Base-by-base conservation (phyloP, 169 alveolate genomes). In the Amoebophrya sp. region DNA sequence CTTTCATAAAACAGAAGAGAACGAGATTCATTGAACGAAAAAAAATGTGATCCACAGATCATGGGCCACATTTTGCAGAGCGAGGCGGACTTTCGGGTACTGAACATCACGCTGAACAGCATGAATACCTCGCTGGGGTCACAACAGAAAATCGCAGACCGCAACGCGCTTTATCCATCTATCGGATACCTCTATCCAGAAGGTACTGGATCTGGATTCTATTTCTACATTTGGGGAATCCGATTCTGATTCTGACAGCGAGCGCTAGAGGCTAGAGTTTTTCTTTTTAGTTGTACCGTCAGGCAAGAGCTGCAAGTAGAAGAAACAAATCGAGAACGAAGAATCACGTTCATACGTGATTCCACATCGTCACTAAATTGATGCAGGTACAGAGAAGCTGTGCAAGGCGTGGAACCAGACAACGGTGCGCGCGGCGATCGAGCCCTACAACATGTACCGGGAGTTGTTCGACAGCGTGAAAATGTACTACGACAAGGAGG, bases 121-220 rank as follows among this genome's bases (percentile, higher is more conserved):
- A 92, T 94, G 69, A 90, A 91, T 40, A 43, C 94, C 29, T 39
- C 41, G 26, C 91, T 88, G 26, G 92, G 92, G 26, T 7, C 69
- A 0, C 90, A 89, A 58, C 95, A 94, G 92, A 93, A 93, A 67
- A 91, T 93, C 67, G 91, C 92, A 50, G 98, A 96, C 92, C 95
- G 98, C 91, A 95, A 96, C 93, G 94, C 96, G 67, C 96, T 97
- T 69, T 97, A 95, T 92, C 97, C 98, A 50, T 92, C 95, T 91
- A 94, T 97, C 87, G 98, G 98, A 29, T 97, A 97, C 93, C 94
- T 97, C 70, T 97, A 97, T 89, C 98, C 98, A 13, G 96, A 96
- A 91, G 98, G 94, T 90, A 23, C 26, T 7, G 40, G 87, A 1
- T 90, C 7, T 15, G 41, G 2, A 4, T 34, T 15, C 20, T 0